Evolutionary conservation across 306 rosid species (phyloP).

Genomic region (Trichosanthes truncata): DNA sequence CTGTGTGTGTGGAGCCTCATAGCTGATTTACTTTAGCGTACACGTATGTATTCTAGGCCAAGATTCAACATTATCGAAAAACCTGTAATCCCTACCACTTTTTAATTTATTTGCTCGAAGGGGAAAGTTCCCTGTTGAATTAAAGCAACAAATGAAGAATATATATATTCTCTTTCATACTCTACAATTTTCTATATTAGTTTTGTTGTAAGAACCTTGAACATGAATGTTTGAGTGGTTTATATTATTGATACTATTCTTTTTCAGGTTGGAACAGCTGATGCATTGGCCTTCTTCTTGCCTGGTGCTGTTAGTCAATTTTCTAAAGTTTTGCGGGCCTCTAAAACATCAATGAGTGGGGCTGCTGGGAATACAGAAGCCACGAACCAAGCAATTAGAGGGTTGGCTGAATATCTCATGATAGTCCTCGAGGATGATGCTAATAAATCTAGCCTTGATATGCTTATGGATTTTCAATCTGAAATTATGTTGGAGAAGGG

Average conservation of each 20-base stretch:
- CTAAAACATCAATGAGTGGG: slow-evolving; percentile 74
- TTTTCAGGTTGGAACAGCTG: slow-evolving; percentile 78
- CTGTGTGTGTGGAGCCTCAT: background rate
- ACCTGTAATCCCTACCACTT: background rate
- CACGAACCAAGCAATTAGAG: slow-evolving; percentile 68
- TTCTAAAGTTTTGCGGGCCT: slow-evolving; percentile 67
- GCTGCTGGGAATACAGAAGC: slow-evolving; percentile 82
- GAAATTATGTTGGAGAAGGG: slow-evolving; percentile 18
- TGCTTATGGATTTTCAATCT: slow-evolving; percentile 20
- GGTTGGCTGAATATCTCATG: slow-evolving; percentile 81
- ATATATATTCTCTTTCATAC: background rate
- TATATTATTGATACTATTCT: slow-evolving; percentile 5
- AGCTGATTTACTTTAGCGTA: background rate
- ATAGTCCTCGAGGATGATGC: slow-evolving; percentile 72
- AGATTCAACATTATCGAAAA: background rate
- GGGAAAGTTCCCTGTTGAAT: background rate
- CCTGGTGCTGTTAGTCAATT: slow-evolving; percentile 89
- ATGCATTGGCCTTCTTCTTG: slow-evolving; percentile 85
- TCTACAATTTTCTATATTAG: background rate
- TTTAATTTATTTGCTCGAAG: background rate
- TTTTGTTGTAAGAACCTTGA: background rate
- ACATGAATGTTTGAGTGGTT: background rate
- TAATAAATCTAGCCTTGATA: slow-evolving; percentile 34
- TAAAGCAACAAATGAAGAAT: background rate
- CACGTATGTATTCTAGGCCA: background rate